Conservation (phyloP, 2,329 filamentous ascomycete species). For the Apiospora phragmitis region DNA sequence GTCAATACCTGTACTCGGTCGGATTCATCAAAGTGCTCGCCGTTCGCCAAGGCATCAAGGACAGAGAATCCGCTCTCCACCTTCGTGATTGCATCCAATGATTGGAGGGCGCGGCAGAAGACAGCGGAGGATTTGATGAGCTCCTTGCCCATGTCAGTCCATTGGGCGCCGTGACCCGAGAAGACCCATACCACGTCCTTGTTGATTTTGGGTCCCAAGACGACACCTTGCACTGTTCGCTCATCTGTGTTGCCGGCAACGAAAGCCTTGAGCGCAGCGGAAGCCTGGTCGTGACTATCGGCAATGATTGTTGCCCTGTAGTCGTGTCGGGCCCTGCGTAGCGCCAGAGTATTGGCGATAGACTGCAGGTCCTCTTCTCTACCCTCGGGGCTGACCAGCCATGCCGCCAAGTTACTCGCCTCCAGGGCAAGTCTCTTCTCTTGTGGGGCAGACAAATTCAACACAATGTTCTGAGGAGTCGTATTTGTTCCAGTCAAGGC, state of each 20-base stretch:
- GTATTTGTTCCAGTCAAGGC: neutral
- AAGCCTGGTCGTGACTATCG: slow-evolving; percentile 1
- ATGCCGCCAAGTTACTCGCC: neutral
- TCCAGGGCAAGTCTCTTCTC: slow-evolving; percentile 12
- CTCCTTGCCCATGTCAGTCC: slow-evolving; percentile 41
- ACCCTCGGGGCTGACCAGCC: neutral
- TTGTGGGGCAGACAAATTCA: slow-evolving; percentile 10
- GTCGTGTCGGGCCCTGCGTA: slow-evolving; percentile 13
- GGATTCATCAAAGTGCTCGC: slow-evolving; percentile 25
- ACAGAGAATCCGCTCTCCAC: slow-evolving; percentile 26
- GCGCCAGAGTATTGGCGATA: slow-evolving; percentile 11
- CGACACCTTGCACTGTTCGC: slow-evolving; percentile 9
- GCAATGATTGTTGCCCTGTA: slow-evolving; percentile 8
- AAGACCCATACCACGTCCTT: slow-evolving; percentile 38
- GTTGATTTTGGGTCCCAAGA: slow-evolving; percentile 15
- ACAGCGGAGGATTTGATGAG: slow-evolving; percentile 26
- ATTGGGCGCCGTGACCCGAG: slow-evolving; percentile 42
- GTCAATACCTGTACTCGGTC: slow-evolving; percentile 35
- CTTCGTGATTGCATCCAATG: slow-evolving; percentile 26
- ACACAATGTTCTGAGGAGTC: neutral
- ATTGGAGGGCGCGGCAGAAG: neutral
- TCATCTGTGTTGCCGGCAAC: slow-evolving; percentile 8
- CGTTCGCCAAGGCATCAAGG: slow-evolving; percentile 18
- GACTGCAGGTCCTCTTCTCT: neutral
- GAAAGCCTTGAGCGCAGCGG: neutral